phyloP scores from a whole-genome alignment of 768 basidiomycete genomes.

The Mycena filopes region DNA sequence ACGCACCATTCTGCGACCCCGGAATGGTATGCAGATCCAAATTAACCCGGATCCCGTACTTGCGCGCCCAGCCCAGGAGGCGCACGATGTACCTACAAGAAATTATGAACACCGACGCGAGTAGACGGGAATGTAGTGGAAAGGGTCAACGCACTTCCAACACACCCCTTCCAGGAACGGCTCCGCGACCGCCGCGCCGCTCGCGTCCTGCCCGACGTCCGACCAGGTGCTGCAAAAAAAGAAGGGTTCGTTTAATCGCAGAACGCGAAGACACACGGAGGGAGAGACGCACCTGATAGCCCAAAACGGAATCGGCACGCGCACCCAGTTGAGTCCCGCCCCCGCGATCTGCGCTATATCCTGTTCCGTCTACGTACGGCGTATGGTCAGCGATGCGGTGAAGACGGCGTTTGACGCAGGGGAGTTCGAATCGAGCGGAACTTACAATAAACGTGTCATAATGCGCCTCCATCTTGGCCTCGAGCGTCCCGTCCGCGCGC shows the following conservation, averaged over 20 bases:
- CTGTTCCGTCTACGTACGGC: constrained; percentile 64
- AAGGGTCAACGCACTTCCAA: too few relatives aligned
- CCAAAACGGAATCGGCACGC: constrained; percentile 77
- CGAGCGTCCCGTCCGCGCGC: constrained; percentile 67
- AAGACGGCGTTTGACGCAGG: not conserved
- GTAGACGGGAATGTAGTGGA: too few relatives aligned
- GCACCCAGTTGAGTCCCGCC: constrained; percentile 78
- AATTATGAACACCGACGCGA: too few relatives aligned
- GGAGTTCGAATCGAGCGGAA: not conserved
- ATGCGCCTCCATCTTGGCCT: constrained; percentile 70
- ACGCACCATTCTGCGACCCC: constrained; percentile 76
- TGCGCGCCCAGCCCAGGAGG: constrained; percentile 81
- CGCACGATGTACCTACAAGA: constrained; percentile 76
- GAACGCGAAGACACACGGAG: too few relatives aligned
- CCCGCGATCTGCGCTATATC: constrained; percentile 80
- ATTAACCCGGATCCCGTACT: constrained; percentile 86
- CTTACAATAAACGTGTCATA: constrained; percentile 65
- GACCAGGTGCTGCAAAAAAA: too few relatives aligned
- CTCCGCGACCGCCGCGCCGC: constrained; percentile 43
- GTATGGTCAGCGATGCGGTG: not conserved
- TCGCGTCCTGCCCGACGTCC: constrained; percentile 47
- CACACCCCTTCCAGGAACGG: constrained; percentile 80
- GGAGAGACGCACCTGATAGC: constrained; percentile 49
- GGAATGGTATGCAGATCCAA: constrained; percentile 84
- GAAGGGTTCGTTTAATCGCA: too few relatives aligned